Percentiles rank a stretch among this genome's conserved stretches.
These are phyloP conservation scores for Oryza brachyantha DNA, from an alignment of 176 grass and related monocot species.

Conservation along the genomic window DNA sequence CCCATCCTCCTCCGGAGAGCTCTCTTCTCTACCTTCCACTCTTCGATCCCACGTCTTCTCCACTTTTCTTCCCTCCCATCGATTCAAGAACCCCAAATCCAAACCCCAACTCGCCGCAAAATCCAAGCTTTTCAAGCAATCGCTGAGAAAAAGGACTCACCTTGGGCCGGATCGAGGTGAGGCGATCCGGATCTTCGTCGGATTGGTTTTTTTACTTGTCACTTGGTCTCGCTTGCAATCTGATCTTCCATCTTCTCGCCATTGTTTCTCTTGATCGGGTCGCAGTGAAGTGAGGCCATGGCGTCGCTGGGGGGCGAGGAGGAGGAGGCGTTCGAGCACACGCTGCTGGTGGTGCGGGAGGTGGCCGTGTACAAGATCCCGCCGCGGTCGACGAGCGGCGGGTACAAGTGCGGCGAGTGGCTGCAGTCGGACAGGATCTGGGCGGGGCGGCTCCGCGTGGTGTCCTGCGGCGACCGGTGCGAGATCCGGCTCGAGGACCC, in stretches of 20 bases:
- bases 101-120: conserved; percentile 21
- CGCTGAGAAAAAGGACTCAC: background rate
- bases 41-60: conserved; percentile 44
- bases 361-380: conserved; percentile 96
- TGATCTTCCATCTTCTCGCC: background rate
- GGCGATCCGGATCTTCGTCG: conserved; percentile 26
- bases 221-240: background rate
- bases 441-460: conserved; percentile 91
- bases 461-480: conserved; percentile 85
- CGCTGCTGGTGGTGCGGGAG: conserved; percentile 92
- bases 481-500: conserved; percentile 96
- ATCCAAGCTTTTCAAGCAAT: background rate
- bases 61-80: conserved; percentile 22
- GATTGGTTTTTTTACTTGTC: background rate
- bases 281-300: conserved; percentile 31
- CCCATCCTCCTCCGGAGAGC: background rate
- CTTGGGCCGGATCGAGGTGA: background rate
- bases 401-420: conserved; percentile 99
- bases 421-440: conserved; percentile 98
- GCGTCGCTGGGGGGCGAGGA: conserved; percentile 46
- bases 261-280: conserved; percentile 30
- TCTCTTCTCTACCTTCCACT: conserved; percentile 15
- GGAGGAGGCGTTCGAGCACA: conserved; percentile 96
- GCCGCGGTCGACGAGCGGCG: conserved; percentile 80
- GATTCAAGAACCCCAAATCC: conserved; percentile 48